Percentiles rank a stretch among this genome's conserved stretches.
phyloP scores from a whole-genome alignment of 768 basidiomycete species.

The Tricholoma hemisulphureum region DNA sequence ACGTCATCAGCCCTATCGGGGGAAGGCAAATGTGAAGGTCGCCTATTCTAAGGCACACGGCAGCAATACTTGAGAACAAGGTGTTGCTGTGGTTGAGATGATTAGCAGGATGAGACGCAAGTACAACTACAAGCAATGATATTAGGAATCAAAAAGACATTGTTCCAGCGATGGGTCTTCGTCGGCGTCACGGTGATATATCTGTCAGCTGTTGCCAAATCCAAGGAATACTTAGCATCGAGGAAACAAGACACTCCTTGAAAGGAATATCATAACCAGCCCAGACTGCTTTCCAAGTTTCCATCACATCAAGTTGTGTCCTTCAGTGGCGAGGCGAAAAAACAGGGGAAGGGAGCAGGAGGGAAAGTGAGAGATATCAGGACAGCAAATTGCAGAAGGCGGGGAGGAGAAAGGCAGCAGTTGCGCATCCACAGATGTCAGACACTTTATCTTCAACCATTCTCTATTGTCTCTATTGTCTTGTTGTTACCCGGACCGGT shows the following conservation, averaged over 20 bases:
- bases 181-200: background rate
- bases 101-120: too few relatives aligned
- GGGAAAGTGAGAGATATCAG: background rate
- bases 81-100: too few relatives aligned
- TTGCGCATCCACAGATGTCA: background rate
- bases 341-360: background rate
- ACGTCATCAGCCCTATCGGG: constrained; percentile 10
- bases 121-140: too few relatives aligned
- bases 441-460: constrained; percentile 24
- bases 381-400: background rate
- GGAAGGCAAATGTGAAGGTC: background rate
- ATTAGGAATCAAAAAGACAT: background rate
- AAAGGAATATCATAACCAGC: background rate
- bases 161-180: constrained; percentile 4
- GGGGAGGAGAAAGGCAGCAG: constrained; percentile 12
- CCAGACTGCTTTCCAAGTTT: too few relatives aligned
- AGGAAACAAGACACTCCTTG: background rate
- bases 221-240: too few relatives aligned
- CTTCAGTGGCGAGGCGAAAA: background rate
- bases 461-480: constrained; percentile 33
- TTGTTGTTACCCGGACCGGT: constrained; percentile 1
- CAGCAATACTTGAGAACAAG: too few relatives aligned
- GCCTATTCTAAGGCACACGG: too few relatives aligned
- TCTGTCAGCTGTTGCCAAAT: too few relatives aligned
- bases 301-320: background rate